Conservation (phyloP, 1,284 basidiomycete species). For the Cerrena zonata region DNA sequence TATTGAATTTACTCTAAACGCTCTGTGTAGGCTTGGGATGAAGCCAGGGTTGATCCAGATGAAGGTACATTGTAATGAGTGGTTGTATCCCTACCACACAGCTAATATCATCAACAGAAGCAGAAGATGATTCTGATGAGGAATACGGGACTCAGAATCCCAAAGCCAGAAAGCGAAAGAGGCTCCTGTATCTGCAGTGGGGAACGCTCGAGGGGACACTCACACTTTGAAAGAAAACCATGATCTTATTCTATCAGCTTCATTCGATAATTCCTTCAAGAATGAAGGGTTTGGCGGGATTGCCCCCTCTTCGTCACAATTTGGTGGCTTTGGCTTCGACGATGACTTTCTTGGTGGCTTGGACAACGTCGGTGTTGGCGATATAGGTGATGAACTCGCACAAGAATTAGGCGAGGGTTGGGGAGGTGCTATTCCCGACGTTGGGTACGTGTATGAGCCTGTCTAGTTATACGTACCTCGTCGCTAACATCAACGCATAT, state of each 20-base stretch:
- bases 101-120: conserved; percentile 6
- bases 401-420: conserved; percentile 68
- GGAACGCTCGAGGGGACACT: conserved; percentile 43
- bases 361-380: conserved; percentile 44
- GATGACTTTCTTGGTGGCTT: conserved; percentile 56
- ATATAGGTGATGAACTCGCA: conserved; percentile 63
- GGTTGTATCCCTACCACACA: neutral
- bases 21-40: conserved; percentile 56
- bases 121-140: conserved; percentile 38
- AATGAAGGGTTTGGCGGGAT: conserved; percentile 30
- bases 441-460: neutral
- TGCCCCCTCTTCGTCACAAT: conserved; percentile 53
- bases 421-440: conserved; percentile 30
- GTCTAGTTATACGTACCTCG: neutral
- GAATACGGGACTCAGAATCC: conserved; percentile 42
- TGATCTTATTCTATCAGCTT: conserved; percentile 57
- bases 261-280: conserved; percentile 57
- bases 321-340: conserved; percentile 42
- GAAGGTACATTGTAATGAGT: neutral
- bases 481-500: neutral
- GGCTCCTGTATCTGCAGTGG: conserved; percentile 26
- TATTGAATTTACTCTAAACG: neutral
- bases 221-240: conserved; percentile 68
- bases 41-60: conserved; percentile 15
- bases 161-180: conserved; percentile 26